Evolutionary conservation across 2,329 filamentous ascomycete genomes (phyloP), one percentile per base, ranked within the genome.

Genomic region (Fusarium incarnatum): DNA sequence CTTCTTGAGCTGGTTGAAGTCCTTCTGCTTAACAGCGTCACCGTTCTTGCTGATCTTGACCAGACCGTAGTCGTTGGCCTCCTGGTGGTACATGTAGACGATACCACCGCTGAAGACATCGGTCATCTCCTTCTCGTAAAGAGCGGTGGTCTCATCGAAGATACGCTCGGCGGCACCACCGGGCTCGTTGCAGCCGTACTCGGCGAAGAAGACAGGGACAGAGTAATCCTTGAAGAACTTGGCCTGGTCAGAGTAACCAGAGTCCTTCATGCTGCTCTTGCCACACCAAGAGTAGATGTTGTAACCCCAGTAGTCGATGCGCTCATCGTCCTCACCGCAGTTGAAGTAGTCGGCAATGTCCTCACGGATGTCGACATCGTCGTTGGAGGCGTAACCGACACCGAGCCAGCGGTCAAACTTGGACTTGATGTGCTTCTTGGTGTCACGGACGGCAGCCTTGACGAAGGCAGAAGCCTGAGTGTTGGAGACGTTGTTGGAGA

Each of bases 221-320:
- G 93, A 93, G 87, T 96, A 99, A 79, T 91, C 89, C 64, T 85
- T 81, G 85, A 98, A 99, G 83, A 98, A 95, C 72, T 93, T 81
- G 74, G 94, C 94, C 80, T 95, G 92, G 60, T 89, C 86, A 71
- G 91, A 86, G 83, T 94, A 99, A 57, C 94, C 93, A 6, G 96
- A 98, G 64, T 86, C 78, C 37, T 85, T 78, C 84, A 92, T 96
- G 76, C 85, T 89, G 77, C 93, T 97, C 74, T 94, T 81, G 74
- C 95, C 96, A 80, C 96, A 99, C 96, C 96, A 99, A 56, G 94
- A 97, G 88, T 99, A 99, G 84, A 98, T 97, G 87, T 99, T 99
- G 91, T 98, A 98, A 64, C 96, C 96, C 93, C 94, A 99, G 86
- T 97, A 98, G 83, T 99, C 96, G 72, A 98, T 97, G 66, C 92